Evolutionary conservation across 1,284 basidiomycete species (phyloP), one percentile per base, ranked within the genome.

Genomic region (Pseudozyma thailandica): DNA sequence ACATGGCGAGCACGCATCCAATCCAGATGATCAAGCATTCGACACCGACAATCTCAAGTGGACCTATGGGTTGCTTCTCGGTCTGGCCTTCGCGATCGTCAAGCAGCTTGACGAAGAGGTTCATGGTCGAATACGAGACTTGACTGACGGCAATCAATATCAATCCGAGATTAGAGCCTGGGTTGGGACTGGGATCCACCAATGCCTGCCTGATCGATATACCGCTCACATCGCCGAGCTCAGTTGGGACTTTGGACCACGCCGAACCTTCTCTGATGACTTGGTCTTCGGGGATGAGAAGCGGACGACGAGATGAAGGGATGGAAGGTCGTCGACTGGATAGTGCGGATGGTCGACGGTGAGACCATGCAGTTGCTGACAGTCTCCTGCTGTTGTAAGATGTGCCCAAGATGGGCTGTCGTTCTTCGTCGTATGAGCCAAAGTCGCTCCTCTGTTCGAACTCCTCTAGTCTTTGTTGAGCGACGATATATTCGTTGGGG

Each of bases 51-150:
- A 88, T 78, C 85, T 87, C 72, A 5, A 77, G 50, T n/a, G 73
- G 69, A 18, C 61, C 56, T 18, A 76, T 60, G 9, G 65, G 37
- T 6, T 68, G 38, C 0, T 38, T 21, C 3, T 55, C 38, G 9
- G 54, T 25, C 20, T 59, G 52, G 4, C 56, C 55, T 25, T 60
- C 50, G 47, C 70, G 65, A 4, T 65, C 62, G 41, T 75, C 73
- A 58, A 90, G 79, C 51, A 85, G 85, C 82, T 90, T 90, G 54
- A 90, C 89, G 13, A 85, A 84, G 2, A 88, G 85, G 57, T 88
- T 88, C 86, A 89, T 88, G 50, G 71, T 71, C 20, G 55, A 68
- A 31, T 74, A 74, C n/a, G 59, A 52, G n/a, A 72, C 50, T 39
- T 75, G 73, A 33, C 63, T 66, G 43, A 75, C 35, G 18, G 65